Percentiles rank a stretch among this genome's conserved stretches.
These are phyloP conservation scores for Golubevia pallescens DNA, from an alignment of 1,284 basidiomycete species.

Conservation along the genomic window DNA sequence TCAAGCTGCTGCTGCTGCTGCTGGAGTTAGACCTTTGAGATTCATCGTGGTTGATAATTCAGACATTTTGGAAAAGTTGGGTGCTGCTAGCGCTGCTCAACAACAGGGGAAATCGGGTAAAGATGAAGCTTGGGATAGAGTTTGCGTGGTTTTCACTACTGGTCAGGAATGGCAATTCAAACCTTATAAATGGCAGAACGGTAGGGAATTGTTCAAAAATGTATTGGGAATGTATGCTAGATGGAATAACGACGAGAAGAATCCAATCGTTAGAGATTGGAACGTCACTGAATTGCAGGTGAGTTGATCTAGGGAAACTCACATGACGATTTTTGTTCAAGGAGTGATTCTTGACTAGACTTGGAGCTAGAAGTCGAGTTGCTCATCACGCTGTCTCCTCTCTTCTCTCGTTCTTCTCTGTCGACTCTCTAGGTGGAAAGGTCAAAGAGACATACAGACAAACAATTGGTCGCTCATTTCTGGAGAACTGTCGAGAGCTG, in stretches of 20 bases:
- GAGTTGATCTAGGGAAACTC: slow-evolving; percentile 18
- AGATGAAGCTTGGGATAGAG: slow-evolving; percentile 73
- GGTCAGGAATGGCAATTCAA: slow-evolving; percentile 98
- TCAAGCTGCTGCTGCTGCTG: too few species aligned
- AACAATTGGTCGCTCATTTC: slow-evolving; percentile 89
- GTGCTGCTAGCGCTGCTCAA: slow-evolving; percentile 16
- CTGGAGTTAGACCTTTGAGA: too few species aligned
- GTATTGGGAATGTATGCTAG: slow-evolving; percentile 73
- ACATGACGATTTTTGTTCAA: neutral
- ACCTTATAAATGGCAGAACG: slow-evolving; percentile 93
- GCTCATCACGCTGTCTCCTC: slow-evolving; percentile 1
- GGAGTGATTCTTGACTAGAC: neutral
- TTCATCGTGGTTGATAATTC: neutral
- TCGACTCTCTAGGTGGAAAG: slow-evolving; percentile 35
- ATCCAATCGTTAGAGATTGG: slow-evolving; percentile 89
- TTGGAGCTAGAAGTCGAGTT: too few species aligned
- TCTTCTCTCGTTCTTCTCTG: neutral
- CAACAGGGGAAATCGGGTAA: too few species aligned
- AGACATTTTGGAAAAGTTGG: neutral
- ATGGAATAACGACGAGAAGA: slow-evolving; percentile 88
- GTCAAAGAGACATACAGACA: slow-evolving; percentile 81
- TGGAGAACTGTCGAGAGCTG: slow-evolving; percentile 89
- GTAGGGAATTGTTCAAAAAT: slow-evolving; percentile 71
- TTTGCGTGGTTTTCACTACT: slow-evolving; percentile 94
- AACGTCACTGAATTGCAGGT: slow-evolving; percentile 93